Evolutionary conservation across 2,329 filamentous ascomycete genomes (phyloP).

Genomic region (Aspergillus viridinutans): DNA sequence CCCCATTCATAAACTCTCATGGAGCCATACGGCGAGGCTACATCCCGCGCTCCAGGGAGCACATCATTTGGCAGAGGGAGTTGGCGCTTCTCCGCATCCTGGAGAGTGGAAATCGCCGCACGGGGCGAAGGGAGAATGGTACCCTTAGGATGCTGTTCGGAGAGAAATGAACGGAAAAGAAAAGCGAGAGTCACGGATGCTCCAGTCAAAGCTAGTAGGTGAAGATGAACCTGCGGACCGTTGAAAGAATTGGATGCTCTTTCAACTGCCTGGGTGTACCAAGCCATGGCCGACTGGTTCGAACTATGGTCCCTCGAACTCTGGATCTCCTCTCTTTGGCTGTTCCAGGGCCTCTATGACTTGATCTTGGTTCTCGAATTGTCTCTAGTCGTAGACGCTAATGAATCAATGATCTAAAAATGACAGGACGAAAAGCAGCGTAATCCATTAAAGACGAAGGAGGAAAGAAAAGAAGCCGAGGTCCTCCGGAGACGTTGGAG

Average conservation of each 20-base stretch:
- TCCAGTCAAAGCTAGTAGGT: constrained; percentile 32
- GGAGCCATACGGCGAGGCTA: constrained; percentile 59
- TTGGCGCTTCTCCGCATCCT: constrained; percentile 33
- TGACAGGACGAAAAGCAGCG: neutral
- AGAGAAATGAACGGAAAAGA: constrained; percentile 26
- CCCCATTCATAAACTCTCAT: constrained; percentile 79
- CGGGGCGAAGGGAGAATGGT: constrained; percentile 35
- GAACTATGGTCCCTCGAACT: neutral
- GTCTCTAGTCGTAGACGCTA: neutral
- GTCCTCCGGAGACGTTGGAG: neutral
- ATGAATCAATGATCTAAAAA: neutral
- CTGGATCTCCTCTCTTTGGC: neutral
- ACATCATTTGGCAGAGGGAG: constrained; percentile 65
- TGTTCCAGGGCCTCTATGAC: neutral
- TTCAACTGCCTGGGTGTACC: constrained; percentile 32
- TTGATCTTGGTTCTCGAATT: neutral
- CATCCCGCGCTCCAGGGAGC: constrained; percentile 60
- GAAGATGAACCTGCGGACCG: constrained; percentile 27
- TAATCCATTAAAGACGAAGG: neutral
- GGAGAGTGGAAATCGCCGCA: constrained; percentile 27
- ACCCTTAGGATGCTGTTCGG: constrained; percentile 7
- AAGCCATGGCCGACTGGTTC: constrained; percentile 22
- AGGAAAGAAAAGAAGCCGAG: neutral
- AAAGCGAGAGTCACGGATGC: constrained; percentile 33
- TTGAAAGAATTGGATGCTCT: constrained; percentile 30